These are phyloP conservation scores for Pisolithus thermaeus DNA, from an alignment of 1,284 basidiomycete genomes.

Conservation along the genomic window DNA sequence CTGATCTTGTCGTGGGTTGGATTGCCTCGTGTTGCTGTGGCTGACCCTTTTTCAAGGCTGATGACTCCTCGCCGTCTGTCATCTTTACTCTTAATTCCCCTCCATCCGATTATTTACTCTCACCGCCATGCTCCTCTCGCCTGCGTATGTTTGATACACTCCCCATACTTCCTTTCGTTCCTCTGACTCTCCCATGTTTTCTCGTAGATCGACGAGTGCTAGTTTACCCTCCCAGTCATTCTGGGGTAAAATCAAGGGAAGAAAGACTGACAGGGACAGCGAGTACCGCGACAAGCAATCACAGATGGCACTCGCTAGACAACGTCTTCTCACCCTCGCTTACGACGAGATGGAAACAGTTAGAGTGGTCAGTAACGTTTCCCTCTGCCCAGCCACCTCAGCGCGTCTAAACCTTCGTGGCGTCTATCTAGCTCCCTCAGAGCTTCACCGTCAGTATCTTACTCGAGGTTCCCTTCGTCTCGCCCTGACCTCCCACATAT, in stretches of 20 bases:
- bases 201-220: slow-evolving; percentile 54
- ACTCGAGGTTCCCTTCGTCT: neutral
- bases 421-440: slow-evolving; percentile 49
- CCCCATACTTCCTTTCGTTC: slow-evolving; percentile 19
- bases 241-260: slow-evolving; percentile 69
- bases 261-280: slow-evolving; percentile 48
- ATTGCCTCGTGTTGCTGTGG: slow-evolving; percentile 27
- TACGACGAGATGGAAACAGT: slow-evolving; percentile 81
- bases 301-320: slow-evolving; percentile 59
- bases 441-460: slow-evolving; percentile 45
- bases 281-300: slow-evolving; percentile 46
- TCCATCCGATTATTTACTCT: slow-evolving; percentile 11
- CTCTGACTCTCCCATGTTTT: slow-evolving; percentile 18
- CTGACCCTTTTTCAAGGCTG: slow-evolving; percentile 11
- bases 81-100: slow-evolving; percentile 23
- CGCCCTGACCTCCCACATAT: neutral
- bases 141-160: slow-evolving; percentile 53
- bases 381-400: slow-evolving; percentile 3
- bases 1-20: neutral
- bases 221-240: slow-evolving; percentile 54
- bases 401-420: slow-evolving; percentile 3
- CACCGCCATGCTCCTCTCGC: slow-evolving; percentile 63
- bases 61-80: slow-evolving; percentile 16
- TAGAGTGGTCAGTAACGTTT: slow-evolving; percentile 46
- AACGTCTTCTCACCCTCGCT: slow-evolving; percentile 72